Base-by-base conservation (phyloP, 371 early-diverging fungal species). In the Mortierella sp. region DNA sequence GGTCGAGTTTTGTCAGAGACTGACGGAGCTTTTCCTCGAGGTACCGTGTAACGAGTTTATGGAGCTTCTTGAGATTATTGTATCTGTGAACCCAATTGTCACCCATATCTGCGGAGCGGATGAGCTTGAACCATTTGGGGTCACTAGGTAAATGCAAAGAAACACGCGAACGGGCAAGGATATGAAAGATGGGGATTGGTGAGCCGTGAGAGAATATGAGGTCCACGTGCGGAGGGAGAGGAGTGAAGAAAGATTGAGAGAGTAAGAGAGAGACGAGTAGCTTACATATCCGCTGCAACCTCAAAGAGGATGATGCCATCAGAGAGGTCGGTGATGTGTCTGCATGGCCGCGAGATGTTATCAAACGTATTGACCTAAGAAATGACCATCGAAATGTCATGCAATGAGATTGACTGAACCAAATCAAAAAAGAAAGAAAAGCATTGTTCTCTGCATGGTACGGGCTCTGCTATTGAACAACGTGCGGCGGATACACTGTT, bases 21-120 rank as follows among this genome's bases (percentile, higher is more conserved):
- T 84, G 79, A 41, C 85, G 85, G 15, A 95, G 85, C 4, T 93
- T 89, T 53, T 97, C 96, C 56, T 95, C 95, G 52, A 92, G 94
- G 81, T 94, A 97, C 19, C 90, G 84, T 6, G 87, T 88, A 11
- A 97, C 71, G 6, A 96, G 85, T 65, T 90, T 92, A 81, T 94
- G 86, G 23, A 96, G 84, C 66, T 91, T 92, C 79, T 96, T 95
- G 28, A 97, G 86, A 66, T 92, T 93, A 83, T 95, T 96, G 78
- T 93, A 90, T 70, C 91, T 93, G 31, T 94, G 80, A 1, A 97
- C 95, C 98, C 97, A 98, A 85, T 95, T 95, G 72, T 92, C 93
- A 46, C 92, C 91, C 27, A 89, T 83, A 49, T 94, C 94, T 14
- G 89, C 84, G 4, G 90, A 84, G 17, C 90, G 86, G 50, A 89